These are phyloP conservation scores for Diaporthe sp. DNA, from an alignment of 2,329 filamentous ascomycete genomes.

Conservation along the genomic window DNA sequence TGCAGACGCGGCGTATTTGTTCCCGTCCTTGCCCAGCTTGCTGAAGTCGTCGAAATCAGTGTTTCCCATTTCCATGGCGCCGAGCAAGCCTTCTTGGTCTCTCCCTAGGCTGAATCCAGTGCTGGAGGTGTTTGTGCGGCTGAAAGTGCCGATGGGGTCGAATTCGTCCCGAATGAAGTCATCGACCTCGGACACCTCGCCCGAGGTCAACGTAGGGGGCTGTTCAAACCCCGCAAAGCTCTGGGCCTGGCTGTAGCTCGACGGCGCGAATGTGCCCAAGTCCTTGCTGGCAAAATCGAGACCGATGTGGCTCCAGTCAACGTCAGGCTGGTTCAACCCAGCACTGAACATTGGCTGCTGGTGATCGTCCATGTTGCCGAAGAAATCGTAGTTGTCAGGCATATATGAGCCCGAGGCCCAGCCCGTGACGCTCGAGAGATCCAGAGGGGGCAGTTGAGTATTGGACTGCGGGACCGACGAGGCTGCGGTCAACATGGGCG, in stretches of 20 bases:
- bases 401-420: slow-evolving; percentile 59
- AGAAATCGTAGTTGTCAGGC: slow-evolving; percentile 66
- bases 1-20: slow-evolving; percentile 58
- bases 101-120: slow-evolving; percentile 60
- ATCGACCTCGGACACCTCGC: slow-evolving; percentile 76
- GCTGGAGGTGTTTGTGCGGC: slow-evolving; percentile 60
- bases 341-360: slow-evolving; percentile 73
- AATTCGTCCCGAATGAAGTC: slow-evolving; percentile 62
- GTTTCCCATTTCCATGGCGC: slow-evolving; percentile 58
- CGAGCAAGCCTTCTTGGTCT: slow-evolving; percentile 58
- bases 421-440: slow-evolving; percentile 65
- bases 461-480: slow-evolving; percentile 66
- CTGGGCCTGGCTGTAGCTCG: slow-evolving; percentile 67
- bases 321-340: slow-evolving; percentile 67
- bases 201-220: slow-evolving; percentile 70
- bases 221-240: slow-evolving; percentile 68
- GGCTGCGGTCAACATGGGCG: slow-evolving; percentile 64
- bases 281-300: slow-evolving; percentile 62
- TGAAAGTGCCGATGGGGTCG: slow-evolving; percentile 62
- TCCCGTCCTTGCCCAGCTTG: slow-evolving; percentile 57
- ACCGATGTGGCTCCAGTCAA: slow-evolving; percentile 67
- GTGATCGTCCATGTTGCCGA: slow-evolving; percentile 59
- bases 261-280: slow-evolving; percentile 63
- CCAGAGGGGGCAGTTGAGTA: slow-evolving; percentile 67
- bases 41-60: slow-evolving; percentile 69